phyloP scores from a whole-genome alignment of 768 basidiomycete genomes.

The Lactifluus subvellereus region DNA sequence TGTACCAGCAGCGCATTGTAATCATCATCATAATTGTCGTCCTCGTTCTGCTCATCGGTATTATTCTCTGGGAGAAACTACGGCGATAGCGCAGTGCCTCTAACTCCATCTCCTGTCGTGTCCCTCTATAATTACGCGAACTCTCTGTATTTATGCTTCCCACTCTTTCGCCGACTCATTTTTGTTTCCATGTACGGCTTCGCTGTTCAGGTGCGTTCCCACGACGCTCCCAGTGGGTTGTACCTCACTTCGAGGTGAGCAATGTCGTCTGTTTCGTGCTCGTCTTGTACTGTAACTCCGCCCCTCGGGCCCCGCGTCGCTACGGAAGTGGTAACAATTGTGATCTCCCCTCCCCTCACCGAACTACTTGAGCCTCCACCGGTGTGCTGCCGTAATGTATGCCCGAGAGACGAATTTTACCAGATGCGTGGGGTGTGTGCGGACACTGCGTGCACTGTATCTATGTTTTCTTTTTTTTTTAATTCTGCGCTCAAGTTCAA shows the following conservation, averaged over 20 bases:
- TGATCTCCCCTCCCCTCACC: background rate
- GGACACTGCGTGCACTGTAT: background rate
- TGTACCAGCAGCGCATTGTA: conserved; percentile 93
- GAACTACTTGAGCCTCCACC: background rate
- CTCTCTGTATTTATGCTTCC: conserved; percentile 1
- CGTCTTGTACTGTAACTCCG: too few relatives aligned
- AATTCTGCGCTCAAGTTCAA: background rate
- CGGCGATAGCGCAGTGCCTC: background rate
- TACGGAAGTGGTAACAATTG: background rate
- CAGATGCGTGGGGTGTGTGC: background rate
- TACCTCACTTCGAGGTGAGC: background rate
- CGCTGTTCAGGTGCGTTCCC: background rate
- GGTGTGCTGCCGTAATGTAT: background rate
- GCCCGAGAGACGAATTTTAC: background rate
- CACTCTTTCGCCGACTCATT: background rate
- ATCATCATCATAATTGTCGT: conserved; percentile 83
- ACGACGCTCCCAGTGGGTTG: background rate
- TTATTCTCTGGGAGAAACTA: conserved; percentile 78
- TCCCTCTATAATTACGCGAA: background rate
- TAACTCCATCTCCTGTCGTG: too few relatives aligned
- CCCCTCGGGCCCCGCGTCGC: too few relatives aligned
- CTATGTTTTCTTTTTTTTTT: background rate
- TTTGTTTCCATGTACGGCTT: background rate
- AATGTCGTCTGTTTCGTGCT: background rate
- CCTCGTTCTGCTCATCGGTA: conserved; percentile 73